Evolutionary conservation across 768 basidiomycete genomes (phyloP), one percentile per base, ranked within the genome.

Genomic region (Cytidiella melzeri): DNA sequence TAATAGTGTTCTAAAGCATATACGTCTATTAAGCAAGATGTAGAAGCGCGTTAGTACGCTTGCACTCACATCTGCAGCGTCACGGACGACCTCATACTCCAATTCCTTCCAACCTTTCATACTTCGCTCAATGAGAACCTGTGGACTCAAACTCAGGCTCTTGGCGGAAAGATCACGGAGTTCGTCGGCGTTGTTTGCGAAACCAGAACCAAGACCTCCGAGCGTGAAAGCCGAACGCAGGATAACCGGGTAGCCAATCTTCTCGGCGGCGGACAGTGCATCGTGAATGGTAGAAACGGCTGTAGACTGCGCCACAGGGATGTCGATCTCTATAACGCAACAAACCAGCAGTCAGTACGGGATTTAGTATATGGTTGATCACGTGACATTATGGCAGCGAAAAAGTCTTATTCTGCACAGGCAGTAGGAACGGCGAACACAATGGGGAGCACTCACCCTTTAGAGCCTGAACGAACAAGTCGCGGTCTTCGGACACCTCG

Each of bases 41-140:
- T 3, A 37, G 24, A 5, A 34, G 25, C 2, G 20, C n/a, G 6
- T n/a, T n/a, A n/a, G n/a, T n/a, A n/a, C 27, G 43, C 41, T 50
- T 21, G 15, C 4, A 81, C 87, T 57, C 67, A 92, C 91, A 69
- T 99, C 96, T 44, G 95, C 95, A 57, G 79, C 93, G 65, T 99
- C 96, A 47, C 96, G 87, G 61, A 98, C 96, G 54, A 99, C 96
- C 66, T 99, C 96, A 59, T 98, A 99, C 70, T 99, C 96, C 55
- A 98, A 78, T 70, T 99, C 96, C 66, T 99, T 99, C 96, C 96
- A 99, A 25, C 96, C 96, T 70, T 98, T 98, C 86, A 99, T 89
- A 58, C 87, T 91, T 43, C 93, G 87, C 70, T 98, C 96, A 55
- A 99, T 93, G 49, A 99, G 78, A 39, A 98, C 90, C 66, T 98